These are phyloP conservation scores for Aphanomyces cochlioides DNA, from an alignment of 352 stramenopile genomes.

Conservation along the genomic window DNA sequence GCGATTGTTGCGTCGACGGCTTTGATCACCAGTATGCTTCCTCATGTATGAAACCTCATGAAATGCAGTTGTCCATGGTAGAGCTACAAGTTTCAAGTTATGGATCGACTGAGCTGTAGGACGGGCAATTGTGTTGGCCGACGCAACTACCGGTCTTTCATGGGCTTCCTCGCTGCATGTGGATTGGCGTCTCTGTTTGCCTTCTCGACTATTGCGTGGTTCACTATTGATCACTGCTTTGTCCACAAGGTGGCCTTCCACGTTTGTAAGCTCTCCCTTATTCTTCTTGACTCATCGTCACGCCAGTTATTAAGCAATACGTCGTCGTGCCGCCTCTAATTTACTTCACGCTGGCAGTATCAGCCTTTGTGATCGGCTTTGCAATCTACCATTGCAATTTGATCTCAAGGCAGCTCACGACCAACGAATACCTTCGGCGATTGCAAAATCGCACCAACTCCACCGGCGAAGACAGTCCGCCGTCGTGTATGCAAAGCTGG, in stretches of 20 bases:
- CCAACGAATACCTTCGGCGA: constrained; percentile 25
- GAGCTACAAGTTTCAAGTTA: background rate
- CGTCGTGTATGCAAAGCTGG: background rate
- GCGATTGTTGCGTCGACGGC: constrained; percentile 25
- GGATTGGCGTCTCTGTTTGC: background rate
- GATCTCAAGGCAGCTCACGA: constrained; percentile 22
- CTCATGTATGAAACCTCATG: background rate
- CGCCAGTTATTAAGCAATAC: constrained; percentile 18
- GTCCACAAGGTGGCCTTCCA: constrained; percentile 11
- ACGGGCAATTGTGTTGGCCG: constrained; percentile 29
- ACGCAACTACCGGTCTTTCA: constrained; percentile 25
- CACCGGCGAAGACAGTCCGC: background rate
- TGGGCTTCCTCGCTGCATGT: constrained; percentile 13
- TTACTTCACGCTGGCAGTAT: constrained; percentile 2
- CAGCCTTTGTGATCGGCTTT: constrained; percentile 10
- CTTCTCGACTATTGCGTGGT: background rate
- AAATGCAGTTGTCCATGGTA: constrained; percentile 23
- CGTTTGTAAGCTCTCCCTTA: background rate
- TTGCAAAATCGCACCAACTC: background rate
- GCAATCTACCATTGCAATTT: constrained; percentile 9
- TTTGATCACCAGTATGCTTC: constrained; percentile 29
- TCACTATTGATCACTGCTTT: constrained; percentile 12
- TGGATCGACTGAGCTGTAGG: background rate
- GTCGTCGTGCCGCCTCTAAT: constrained; percentile 9
- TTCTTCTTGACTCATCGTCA: background rate